Evolutionary conservation across 106 monocot species (phyloP), one percentile per base, ranked within the genome.

Genomic region (Acanthochlamys bracteata): DNA sequence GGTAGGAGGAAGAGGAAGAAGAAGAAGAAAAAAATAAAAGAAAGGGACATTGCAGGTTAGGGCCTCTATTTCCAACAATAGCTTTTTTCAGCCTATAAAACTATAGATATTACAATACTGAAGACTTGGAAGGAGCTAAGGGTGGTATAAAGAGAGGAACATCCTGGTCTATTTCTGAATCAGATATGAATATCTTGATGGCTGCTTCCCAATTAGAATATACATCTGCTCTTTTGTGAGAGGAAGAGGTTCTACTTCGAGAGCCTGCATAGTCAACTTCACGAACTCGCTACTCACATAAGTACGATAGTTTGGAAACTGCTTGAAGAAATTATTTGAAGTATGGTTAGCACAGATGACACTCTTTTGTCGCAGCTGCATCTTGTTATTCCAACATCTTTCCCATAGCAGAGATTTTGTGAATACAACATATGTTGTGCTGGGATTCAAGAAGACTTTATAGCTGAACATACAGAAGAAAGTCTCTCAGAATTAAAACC

Each of bases 381-480:
- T n/a, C n/a, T n/a, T n/a, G n/a, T n/a, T n/a, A n/a, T n/a, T n/a
- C n/a, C n/a, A n/a, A n/a, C n/a, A 83, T 86, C 63, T 86, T 86
- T 21, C 86, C 80, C 86, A 83, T 86, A 8, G 86, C 86, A 91
- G 73, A 24, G 86, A 85, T 60, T 89, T 85, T 9, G 89, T 90
- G 73, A 85, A 90, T 10, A 90, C 89, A 20, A 90, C 89, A 42
- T 90, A 85, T 21, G 89, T 90, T 25, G 89, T 90, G 74, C 89
- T 85, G 3, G 89, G 85, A 60, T 90, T 90, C 46, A 90, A 51
- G 63, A 90, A 82, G 7, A 90, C 82, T 66, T 80, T 90, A 63
- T 90, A 90, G 55, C 89, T 90, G 76, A 27, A 71, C 51, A 27
- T 22, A 53, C 8, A 45, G n/a, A 27, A 49, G 67, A 55, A 63